Base-by-base conservation (phyloP, 805 yeast genomes). In the Kazachstania africana region DNA sequence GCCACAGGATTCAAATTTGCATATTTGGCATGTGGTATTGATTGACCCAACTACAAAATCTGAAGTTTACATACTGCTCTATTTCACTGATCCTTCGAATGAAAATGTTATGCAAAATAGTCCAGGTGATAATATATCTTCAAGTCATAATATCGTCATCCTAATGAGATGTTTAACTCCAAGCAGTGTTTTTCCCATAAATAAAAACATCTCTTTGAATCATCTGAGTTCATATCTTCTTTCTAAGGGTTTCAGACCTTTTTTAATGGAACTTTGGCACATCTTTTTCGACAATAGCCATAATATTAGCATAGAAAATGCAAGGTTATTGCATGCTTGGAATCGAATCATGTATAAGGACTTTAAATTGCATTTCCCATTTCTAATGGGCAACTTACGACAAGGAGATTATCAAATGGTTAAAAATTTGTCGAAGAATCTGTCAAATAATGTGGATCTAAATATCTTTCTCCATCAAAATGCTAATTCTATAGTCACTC, bases 1-100 rank as follows among this genome's bases (percentile, higher is more conserved):
- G 30, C 60, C 60, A 17, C 57, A 53, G 30, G 60, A 55, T 24
- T 42, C 54, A 3, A 49, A 55, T 32, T 25, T 50, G n/a, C 50
- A 46, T 27, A 32, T 53, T 5, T 55, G 60, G 60, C 53, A 53
- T 37, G 31, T 53, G 18, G 48, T 52, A 1, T 15, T 53, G 4
- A 30, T 27, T 13, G 47, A 47, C 15, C 48, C 48, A 8, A 13
- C 14, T 3, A 34, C 38, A 2, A 34, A 17, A 4, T 16, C 32
- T 20, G 56, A 54, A 29, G 20, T 52, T 6, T 54, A 48, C 33
- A 27, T 48, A 12, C 28, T 49, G 23, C 31, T 51, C 2, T 49
- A 35, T 26, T 40, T 53, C 13, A 42, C 45, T 3, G 40, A 39
- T 18, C 35, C 37, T 12, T 24, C 29, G 17, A 39, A 45, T 8